Evolutionary conservation across 805 yeast species (phyloP).

Genomic region (Pichia paraexigua): DNA sequence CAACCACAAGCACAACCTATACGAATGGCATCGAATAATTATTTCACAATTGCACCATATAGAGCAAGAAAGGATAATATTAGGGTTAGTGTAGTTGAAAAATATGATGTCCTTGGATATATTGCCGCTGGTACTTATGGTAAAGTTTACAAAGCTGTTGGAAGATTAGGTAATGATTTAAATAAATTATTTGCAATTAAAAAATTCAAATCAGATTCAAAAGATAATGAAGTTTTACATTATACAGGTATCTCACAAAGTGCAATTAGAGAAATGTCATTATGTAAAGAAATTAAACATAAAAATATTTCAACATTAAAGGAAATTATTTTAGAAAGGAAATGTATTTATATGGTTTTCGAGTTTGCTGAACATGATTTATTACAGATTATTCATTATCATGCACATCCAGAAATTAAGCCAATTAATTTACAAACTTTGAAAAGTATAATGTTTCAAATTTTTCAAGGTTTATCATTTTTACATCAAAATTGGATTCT

Average conservation of each 20-base stretch:
- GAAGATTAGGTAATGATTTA: constrained; percentile 25
- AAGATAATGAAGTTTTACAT: constrained; percentile 72
- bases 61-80: constrained; percentile 54
- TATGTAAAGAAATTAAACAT: constrained; percentile 81
- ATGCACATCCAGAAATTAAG: constrained; percentile 79
- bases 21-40: constrained; percentile 45
- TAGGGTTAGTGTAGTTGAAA: constrained; percentile 68
- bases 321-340: constrained; percentile 80
- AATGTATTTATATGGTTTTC: constrained; percentile 87
- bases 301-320: constrained; percentile 70
- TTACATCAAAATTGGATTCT: constrained; percentile 94
- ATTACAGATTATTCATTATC: constrained; percentile 88
- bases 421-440: constrained; percentile 72
- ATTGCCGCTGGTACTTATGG: constrained; percentile 99
- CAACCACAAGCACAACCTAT: constrained; percentile 13
- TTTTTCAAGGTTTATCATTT: constrained; percentile 82
- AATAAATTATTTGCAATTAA: constrained; percentile 69
- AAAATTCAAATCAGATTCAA: constrained; percentile 90
- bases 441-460: constrained; percentile 87
- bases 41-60: constrained; percentile 52
- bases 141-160: constrained; percentile 81
- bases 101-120: constrained; percentile 85
- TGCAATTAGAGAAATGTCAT: constrained; percentile 93
- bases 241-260: constrained; percentile 94
- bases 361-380: constrained; percentile 96